phyloP scores from a whole-genome alignment of 768 basidiomycete species.

The Mycena indigotica region DNA sequence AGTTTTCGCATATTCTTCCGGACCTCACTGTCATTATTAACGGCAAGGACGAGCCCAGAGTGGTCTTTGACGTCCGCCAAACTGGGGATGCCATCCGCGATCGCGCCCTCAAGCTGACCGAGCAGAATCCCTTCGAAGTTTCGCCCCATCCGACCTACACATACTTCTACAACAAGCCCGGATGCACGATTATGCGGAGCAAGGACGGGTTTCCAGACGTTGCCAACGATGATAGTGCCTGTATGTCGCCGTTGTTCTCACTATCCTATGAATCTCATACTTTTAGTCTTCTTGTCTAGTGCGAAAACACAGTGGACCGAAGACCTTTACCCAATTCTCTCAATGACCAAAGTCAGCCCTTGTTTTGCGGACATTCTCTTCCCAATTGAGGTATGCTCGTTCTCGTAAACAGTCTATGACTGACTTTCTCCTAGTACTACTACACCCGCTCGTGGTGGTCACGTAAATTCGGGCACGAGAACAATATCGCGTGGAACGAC shows the following conservation, averaged over 20 bases:
- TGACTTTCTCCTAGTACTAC: constrained; percentile 6
- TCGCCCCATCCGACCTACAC: constrained; percentile 10
- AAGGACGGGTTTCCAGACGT: constrained; percentile 9
- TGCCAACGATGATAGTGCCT: constrained; percentile 14
- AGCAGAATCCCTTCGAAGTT: constrained; percentile 6
- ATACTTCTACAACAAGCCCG: constrained; percentile 5
- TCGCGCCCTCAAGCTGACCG: constrained; percentile 6
- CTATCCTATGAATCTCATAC: neutral
- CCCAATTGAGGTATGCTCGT: constrained; percentile 10
- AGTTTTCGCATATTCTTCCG: constrained; percentile 13
- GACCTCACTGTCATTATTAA: constrained; percentile 13
- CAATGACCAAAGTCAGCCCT: constrained; percentile 9
- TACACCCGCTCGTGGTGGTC: constrained; percentile 2
- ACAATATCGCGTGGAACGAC: constrained; percentile 11
- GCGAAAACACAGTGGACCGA: constrained; percentile 5
- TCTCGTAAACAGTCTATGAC: neutral
- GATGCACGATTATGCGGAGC: constrained; percentile 2
- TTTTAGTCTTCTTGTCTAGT: constrained; percentile 9
- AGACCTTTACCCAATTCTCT: constrained; percentile 15
- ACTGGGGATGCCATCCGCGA: constrained; percentile 1
- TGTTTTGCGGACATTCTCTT: constrained; percentile 20
- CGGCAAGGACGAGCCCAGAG: constrained; percentile 16
- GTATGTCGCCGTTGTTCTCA: constrained; percentile 1
- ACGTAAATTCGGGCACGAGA: neutral
- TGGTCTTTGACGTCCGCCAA: constrained; percentile 10